Percentiles rank a stretch among this genome's conserved stretches.
Evolutionary conservation across 2,329 filamentous ascomycete genomes (phyloP).

Genomic region (Botrytis aclada): DNA sequence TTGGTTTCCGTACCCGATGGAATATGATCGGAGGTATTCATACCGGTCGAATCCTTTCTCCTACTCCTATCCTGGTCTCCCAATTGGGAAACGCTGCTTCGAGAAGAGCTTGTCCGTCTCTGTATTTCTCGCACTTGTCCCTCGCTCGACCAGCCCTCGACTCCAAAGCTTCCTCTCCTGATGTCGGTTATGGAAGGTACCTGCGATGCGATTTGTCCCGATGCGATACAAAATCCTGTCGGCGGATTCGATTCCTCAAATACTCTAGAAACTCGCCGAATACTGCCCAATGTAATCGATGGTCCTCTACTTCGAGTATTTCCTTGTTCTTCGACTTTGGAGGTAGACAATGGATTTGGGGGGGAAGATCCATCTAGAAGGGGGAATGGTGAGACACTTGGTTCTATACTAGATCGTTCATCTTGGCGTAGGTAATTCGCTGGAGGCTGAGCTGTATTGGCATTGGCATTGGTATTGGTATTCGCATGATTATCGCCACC

Average conservation of each 20-base stretch:
- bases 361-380: constrained; percentile 11
- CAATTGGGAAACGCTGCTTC: constrained; percentile 26
- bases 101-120: constrained; percentile 29
- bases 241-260: constrained; percentile 49
- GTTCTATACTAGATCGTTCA: constrained; percentile 16
- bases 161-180: constrained; percentile 34
- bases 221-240: constrained; percentile 48
- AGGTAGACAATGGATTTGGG: neutral
- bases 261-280: constrained; percentile 35
- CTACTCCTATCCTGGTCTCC: constrained; percentile 18
- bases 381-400: constrained; percentile 26
- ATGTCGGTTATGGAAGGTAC: constrained; percentile 36
- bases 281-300: constrained; percentile 30
- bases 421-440: neutral
- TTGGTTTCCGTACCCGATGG: constrained; percentile 21
- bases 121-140: constrained; percentile 36
- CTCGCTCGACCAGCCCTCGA: constrained; percentile 36
- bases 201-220: constrained; percentile 43
- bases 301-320: constrained; percentile 18
- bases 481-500: neutral
- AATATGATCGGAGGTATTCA: constrained; percentile 18
- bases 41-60: constrained; percentile 22
- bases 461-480: neutral
- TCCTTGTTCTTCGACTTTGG: constrained; percentile 19
- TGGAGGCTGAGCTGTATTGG: neutral